Conservation (phyloP, 768 basidiomycete genomes). For the Lactarius sanguifluus region DNA sequence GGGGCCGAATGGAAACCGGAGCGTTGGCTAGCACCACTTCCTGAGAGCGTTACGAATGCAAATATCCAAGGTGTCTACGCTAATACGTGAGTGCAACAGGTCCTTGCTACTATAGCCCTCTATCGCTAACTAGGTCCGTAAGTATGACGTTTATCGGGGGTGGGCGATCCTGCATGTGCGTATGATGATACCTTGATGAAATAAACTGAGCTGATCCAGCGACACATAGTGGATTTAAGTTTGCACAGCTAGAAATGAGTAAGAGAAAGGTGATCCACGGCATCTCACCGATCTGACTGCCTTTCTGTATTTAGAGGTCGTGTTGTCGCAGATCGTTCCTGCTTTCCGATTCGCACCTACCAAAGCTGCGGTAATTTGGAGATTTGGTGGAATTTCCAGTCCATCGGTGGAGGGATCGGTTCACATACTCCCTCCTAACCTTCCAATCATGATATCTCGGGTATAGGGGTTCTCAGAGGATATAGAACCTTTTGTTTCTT, state of each 20-base stretch:
- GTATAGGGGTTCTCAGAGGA: background rate
- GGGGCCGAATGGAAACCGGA: conserved; percentile 27
- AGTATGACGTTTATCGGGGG: background rate
- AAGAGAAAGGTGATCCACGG: background rate
- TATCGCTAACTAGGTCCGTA: background rate
- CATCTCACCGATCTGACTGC: background rate
- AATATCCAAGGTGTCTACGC: conserved; percentile 24
- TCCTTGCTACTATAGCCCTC: background rate
- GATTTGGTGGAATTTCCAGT: background rate
- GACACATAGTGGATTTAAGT: conserved; percentile 40
- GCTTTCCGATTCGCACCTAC: background rate
- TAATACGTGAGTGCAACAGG: conserved; percentile 31
- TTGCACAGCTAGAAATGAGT: conserved; percentile 44
- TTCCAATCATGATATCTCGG: background rate
- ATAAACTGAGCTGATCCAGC: background rate
- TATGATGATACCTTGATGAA: background rate
- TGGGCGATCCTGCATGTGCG: conserved; percentile 16
- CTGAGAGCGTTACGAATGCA: conserved; percentile 27
- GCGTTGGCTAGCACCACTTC: conserved; percentile 36
- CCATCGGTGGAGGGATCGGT: background rate
- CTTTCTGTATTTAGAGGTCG: background rate
- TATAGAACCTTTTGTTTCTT: too few relatives aligned
- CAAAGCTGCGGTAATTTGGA: background rate
- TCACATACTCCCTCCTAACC: background rate
- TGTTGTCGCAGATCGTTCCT: background rate